phyloP scores from a whole-genome alignment of 352 stramenopile genomes.

The Phytophthora fragariae region DNA sequence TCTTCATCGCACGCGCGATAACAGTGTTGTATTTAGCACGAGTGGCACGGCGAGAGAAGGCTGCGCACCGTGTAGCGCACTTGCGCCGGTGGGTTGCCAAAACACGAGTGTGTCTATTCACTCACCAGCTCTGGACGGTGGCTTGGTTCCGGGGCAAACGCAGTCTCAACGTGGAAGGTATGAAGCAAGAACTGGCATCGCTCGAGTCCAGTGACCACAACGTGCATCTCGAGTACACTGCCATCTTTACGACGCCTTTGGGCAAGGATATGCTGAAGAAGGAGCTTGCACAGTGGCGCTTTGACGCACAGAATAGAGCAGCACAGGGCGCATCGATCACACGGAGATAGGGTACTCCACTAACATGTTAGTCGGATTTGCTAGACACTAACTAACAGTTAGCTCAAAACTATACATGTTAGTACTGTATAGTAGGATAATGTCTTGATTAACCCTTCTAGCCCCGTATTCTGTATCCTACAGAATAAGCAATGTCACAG shows the following conservation, averaged over 20 bases:
- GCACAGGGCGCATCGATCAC: background rate
- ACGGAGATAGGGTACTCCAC: too few relatives aligned
- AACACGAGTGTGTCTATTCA: slow-evolving; percentile 53
- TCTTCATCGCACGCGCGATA: slow-evolving; percentile 26
- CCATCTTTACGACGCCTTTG: slow-evolving; percentile 43
- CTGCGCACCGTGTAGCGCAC: slow-evolving; percentile 23
- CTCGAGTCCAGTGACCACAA: slow-evolving; percentile 38
- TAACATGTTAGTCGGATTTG: too few relatives aligned
- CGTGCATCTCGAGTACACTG: slow-evolving; percentile 35
- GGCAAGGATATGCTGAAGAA: slow-evolving; percentile 47
- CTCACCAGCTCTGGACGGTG: slow-evolving; percentile 47
- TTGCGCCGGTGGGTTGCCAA: slow-evolving; percentile 50
- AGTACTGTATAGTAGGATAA: too few relatives aligned
- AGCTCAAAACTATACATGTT: too few relatives aligned
- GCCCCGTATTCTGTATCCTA: too few relatives aligned
- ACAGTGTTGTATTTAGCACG: slow-evolving; percentile 23
- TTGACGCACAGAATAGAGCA: slow-evolving; percentile 8
- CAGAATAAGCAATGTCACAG: too few relatives aligned
- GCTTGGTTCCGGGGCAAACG: slow-evolving; percentile 48
- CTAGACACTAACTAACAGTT: too few relatives aligned
- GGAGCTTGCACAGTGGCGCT: slow-evolving; percentile 43
- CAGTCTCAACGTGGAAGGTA: slow-evolving; percentile 32
- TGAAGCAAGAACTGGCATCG: slow-evolving; percentile 34
- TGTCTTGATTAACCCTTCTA: too few relatives aligned
- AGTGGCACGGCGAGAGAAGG: slow-evolving; percentile 16